A percentile compares a stretch with the other conserved stretches of the same genome.
Evolutionary conservation across 2,329 filamentous ascomycete species (phyloP).

Genomic region (Colletotrichum incanum): DNA sequence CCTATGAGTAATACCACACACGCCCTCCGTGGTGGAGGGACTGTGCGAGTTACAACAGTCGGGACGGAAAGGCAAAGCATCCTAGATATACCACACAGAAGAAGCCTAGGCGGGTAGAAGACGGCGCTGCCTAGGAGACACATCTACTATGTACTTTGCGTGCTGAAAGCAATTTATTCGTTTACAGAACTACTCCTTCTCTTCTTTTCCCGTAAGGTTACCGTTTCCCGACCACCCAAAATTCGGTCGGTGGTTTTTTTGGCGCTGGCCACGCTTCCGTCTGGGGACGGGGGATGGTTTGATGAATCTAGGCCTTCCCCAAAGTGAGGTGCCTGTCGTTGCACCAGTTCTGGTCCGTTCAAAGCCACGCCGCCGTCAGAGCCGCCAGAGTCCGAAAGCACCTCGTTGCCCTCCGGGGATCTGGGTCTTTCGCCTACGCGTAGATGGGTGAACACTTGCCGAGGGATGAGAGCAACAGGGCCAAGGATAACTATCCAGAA

Average conservation of each 20-base stretch:
- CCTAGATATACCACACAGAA: constrained; percentile 7
- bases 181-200: not conserved
- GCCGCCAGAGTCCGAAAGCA: too few relatives aligned
- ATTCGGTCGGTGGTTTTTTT: too few relatives aligned
- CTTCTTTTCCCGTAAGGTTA: not conserved
- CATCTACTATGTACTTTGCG: constrained; percentile 17
- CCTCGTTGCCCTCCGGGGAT: not conserved
- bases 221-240: not conserved
- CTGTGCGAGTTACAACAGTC: constrained; percentile 13
- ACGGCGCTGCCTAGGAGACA: not conserved
- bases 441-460: too few relatives aligned
- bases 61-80: not conserved
- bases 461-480: too few relatives aligned
- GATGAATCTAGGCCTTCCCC: too few relatives aligned
- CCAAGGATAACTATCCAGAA: too few relatives aligned
- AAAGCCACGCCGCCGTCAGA: not conserved
- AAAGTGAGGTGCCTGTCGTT: too few relatives aligned
- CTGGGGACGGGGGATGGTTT: too few relatives aligned
- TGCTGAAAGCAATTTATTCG: constrained; percentile 3
- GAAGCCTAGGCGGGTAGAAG: not conserved
- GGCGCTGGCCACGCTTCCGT: too few relatives aligned
- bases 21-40: constrained; percentile 3
- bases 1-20: constrained; percentile 17
- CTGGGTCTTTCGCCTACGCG: too few relatives aligned
- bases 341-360: too few relatives aligned